phyloP scores from a whole-genome alignment of 179 eudicot genomes.

The Camellia oleifera region DNA sequence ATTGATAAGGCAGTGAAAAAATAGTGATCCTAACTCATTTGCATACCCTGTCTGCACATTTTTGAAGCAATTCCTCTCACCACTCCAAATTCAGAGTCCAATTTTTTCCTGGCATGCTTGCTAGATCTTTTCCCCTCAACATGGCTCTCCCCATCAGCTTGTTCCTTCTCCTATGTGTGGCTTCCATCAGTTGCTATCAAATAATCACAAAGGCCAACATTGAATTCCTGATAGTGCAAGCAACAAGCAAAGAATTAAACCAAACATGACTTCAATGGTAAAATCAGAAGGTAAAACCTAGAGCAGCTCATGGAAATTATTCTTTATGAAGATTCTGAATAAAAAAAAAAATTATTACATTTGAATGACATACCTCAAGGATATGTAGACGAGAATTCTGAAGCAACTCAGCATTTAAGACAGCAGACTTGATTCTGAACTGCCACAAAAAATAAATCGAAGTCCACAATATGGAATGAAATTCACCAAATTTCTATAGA shows the following conservation, averaged over 20 bases:
- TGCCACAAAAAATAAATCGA: conserved; percentile 25
- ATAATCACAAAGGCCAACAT: conserved; percentile 97
- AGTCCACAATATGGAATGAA: neutral
- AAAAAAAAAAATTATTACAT: neutral
- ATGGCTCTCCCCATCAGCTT: conserved; percentile 40
- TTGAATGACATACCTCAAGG: conserved; percentile 58
- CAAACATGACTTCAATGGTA: neutral
- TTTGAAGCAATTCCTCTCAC: conserved; percentile 97
- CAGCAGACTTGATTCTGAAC: conserved; percentile 89
- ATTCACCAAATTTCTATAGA: neutral
- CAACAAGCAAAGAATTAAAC: neutral
- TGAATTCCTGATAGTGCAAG: conserved; percentile 63
- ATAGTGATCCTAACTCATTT: neutral
- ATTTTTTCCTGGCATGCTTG: conserved; percentile 51
- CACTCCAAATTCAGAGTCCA: conserved; percentile 93
- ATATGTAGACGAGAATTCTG: conserved; percentile 96
- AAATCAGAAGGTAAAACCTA: neutral
- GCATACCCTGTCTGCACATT: conserved; percentile 86
- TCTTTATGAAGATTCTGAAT: neutral
- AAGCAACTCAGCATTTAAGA: conserved; percentile 93
- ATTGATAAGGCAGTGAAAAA: neutral
- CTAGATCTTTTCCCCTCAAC: conserved; percentile 48
- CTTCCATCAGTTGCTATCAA: conserved; percentile 82
- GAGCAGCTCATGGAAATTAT: neutral
- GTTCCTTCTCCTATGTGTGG: conserved; percentile 52